These are phyloP conservation scores for Lodderomyces elongisporus DNA, from an alignment of 1,139 yeast genomes.

Conservation along the genomic window DNA sequence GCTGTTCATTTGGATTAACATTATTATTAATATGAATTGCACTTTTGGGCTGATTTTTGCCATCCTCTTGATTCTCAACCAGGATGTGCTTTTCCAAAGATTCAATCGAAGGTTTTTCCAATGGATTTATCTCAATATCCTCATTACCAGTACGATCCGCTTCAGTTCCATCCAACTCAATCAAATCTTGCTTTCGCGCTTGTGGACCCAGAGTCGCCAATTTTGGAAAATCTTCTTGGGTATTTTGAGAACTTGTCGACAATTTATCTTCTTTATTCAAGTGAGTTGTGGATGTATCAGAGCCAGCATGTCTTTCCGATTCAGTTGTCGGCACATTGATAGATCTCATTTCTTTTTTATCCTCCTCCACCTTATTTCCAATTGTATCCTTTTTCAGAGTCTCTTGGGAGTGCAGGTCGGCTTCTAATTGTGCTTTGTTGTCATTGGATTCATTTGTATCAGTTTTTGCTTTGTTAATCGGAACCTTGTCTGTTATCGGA, in stretches of 20 bases:
- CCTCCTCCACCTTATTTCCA: no score
- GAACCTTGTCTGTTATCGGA: neutral
- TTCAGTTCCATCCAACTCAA: neutral
- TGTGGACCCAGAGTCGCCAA: no score
- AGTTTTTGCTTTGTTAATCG: neutral
- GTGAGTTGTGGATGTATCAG: neutral
- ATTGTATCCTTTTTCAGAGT: no score
- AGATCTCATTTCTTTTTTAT: neutral
- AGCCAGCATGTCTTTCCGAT: neutral
- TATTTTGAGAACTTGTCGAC: no score
- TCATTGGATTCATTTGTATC: neutral
- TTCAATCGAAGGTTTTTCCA: no score
- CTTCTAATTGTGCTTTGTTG: neutral
- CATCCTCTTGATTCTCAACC: neutral
- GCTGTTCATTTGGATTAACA: slow-evolving; percentile 25
- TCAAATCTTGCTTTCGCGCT: neutral
- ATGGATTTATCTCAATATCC: neutral
- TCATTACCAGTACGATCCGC: neutral
- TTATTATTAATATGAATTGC: slow-evolving; percentile 6
- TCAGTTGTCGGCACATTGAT: no score
- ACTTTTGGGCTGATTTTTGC: slow-evolving; percentile 1
- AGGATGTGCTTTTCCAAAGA: no score
- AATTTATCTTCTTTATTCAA: no score
- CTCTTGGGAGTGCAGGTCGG: neutral
- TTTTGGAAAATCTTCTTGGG: no score